These are phyloP conservation scores for Microcyclospora pomicola DNA, from an alignment of 2,329 filamentous ascomycete species.

Conservation along the genomic window DNA sequence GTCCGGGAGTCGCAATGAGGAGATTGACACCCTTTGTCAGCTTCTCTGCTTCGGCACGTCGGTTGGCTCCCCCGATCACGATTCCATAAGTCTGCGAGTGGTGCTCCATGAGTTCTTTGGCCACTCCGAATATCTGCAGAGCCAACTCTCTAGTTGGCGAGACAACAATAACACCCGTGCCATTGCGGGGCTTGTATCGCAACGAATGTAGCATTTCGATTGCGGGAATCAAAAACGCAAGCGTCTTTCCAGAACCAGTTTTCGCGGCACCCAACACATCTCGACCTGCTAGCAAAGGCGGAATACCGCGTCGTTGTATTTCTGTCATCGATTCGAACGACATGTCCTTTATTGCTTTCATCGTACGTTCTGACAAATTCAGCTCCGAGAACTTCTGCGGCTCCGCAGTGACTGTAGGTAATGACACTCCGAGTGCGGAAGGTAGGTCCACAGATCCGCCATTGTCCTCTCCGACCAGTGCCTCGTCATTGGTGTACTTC, in stretches of 20 bases:
- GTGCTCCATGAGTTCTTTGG: conserved; percentile 78
- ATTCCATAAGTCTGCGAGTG: conserved; percentile 95
- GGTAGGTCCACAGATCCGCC: conserved; percentile 36
- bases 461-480: conserved; percentile 18
- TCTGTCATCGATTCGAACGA: conserved; percentile 91
- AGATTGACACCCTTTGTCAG: conserved; percentile 88
- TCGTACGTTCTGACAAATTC: conserved; percentile 74
- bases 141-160: conserved; percentile 89
- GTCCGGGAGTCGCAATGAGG: conserved; percentile 82
- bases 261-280: conserved; percentile 93
- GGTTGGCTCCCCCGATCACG: conserved; percentile 88
- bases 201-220: conserved; percentile 84
- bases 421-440: conserved; percentile 40
- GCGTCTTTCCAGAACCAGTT: conserved; percentile 88
- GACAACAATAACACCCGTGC: conserved; percentile 78
- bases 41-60: conserved; percentile 84
- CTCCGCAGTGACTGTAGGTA: conserved; percentile 46
- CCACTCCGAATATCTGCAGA: conserved; percentile 91
- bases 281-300: conserved; percentile 72
- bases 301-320: conserved; percentile 78
- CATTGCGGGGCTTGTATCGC: conserved; percentile 88
- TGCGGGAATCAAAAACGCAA: conserved; percentile 87
- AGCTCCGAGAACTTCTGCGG: conserved; percentile 66
- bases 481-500: conserved; percentile 22
- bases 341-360: conserved; percentile 81